Percentiles rank a stretch among this genome's conserved stretches.
Evolutionary conservation across 75 land plant genomes (phyloP).

Genomic region (Cunninghamia lanceolata): DNA sequence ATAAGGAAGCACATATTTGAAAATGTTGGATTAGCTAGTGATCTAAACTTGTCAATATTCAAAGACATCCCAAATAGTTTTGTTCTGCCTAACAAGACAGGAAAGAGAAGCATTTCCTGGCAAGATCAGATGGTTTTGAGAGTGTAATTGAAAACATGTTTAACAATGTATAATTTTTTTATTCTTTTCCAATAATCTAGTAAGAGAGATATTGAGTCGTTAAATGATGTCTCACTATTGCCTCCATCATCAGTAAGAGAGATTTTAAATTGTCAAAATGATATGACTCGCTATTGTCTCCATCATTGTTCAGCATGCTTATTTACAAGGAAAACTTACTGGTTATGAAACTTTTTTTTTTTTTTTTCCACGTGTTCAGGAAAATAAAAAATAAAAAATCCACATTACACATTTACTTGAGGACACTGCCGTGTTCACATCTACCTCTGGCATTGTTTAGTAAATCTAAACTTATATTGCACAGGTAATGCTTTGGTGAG

Average conservation of each 20-base stretch:
- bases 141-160: slow-evolving; percentile 19
- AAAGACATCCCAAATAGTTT: slow-evolving; percentile 25
- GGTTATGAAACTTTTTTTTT: too few relatives aligned
- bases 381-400: too few relatives aligned
- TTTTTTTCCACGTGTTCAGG: too few relatives aligned
- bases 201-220: neutral
- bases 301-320: neutral
- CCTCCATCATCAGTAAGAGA: neutral
- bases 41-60: slow-evolving; percentile 23
- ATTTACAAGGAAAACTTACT: neutral
- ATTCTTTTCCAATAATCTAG: slow-evolving; percentile 1
- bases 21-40: slow-evolving; percentile 13
- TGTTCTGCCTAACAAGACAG: slow-evolving; percentile 13
- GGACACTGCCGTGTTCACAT: too few relatives aligned
- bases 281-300: neutral
- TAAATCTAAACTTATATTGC: too few relatives aligned
- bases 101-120: slow-evolving; percentile 58
- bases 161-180: neutral
- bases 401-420: too few relatives aligned
- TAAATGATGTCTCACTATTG: neutral
- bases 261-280: too few relatives aligned
- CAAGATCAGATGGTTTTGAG: slow-evolving; percentile 56
- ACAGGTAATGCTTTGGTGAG: too few relatives aligned
- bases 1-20: neutral
- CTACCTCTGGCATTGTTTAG: too few relatives aligned